Evolutionary conservation across 2,329 filamentous ascomycete genomes (phyloP), one percentile per base, ranked within the genome.

Genomic region (Alternaria sp.): DNA sequence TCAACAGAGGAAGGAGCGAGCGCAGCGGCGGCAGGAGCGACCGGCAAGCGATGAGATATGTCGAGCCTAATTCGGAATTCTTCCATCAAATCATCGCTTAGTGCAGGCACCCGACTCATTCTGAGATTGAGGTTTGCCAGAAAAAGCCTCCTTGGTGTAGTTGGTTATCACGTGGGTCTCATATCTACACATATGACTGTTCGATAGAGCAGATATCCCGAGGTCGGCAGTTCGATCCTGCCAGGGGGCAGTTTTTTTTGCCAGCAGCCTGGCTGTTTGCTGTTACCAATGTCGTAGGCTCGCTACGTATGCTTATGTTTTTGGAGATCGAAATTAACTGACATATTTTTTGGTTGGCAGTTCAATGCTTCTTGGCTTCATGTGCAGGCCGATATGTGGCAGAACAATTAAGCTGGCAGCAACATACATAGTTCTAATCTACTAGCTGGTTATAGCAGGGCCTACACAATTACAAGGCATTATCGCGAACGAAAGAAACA

Each of bases 161-260:
- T 71, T 66, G 70, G 70, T 73, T 73, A 73, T 73, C 70, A 73
- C 70, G 70, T 73, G 69, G 70, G 70, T 73, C 70, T 73, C 70
- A 73, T 73, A 73, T 68, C 57, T 55, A 54, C 62, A 71, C 46
- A 43, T 70, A 71, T 73, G 70, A 71, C 66, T 73, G 50, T 59
- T 71, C 64, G 6, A 8, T 65, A 66, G 52, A 61, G 62, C 52
- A 70, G 70, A 68, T 54, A 73, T 73, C 70, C 70, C 69, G 71
- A 73, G 70, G 70, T 64, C 70, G 66, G 69, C 69, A 73, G 70
- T 73, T 73, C 70, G 70, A 73, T 65, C 71, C 70, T 73, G 69
- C 69, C 66, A 70, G 65, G 70, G 68, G 67, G 64, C 67, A 69
- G 2, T 8, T 8, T 15, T 54, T 62, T 65, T 61, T 64, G 45